Conservation (phyloP, 192 early-diverging fungal species). For the Backusella liffmaniae region DNA sequence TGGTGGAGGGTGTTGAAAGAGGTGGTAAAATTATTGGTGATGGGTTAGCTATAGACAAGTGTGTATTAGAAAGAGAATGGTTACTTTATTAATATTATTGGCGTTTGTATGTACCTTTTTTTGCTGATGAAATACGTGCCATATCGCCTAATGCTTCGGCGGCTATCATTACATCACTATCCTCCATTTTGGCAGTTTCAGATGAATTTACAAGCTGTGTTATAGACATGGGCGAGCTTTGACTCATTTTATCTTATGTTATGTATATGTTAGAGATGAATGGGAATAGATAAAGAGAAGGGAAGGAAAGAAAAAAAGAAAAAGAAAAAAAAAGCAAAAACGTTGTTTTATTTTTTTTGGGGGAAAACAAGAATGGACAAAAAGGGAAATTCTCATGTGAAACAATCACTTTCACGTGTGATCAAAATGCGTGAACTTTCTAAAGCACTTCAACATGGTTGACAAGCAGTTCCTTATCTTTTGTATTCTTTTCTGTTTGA, state of each 20-base stretch:
- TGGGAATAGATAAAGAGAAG: background rate
- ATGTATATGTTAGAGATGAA: background rate
- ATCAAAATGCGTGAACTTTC: background rate
- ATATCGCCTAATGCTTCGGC: conserved; percentile 33
- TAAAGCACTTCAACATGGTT: background rate
- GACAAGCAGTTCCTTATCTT: background rate
- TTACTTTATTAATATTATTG: no score
- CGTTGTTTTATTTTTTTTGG: background rate
- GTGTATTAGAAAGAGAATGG: no score
- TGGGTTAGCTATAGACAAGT: background rate
- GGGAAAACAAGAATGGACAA: background rate
- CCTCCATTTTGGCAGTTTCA: conserved; percentile 2
- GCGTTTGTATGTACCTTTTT: background rate
- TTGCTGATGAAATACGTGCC: conserved; percentile 10
- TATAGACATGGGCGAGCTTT: conserved; percentile 25
- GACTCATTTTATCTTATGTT: background rate
- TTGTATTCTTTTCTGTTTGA: background rate
- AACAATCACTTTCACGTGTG: background rate
- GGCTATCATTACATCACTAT: conserved; percentile 36
- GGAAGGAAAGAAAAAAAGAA: background rate
- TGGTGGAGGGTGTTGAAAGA: conserved; percentile 6
- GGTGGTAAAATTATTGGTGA: background rate
- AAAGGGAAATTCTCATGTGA: conserved; percentile 7
- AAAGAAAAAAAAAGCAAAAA: background rate
- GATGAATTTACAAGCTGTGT: conserved; percentile 22